phyloP scores from a whole-genome alignment of 257 asterid species.

The Cynanchum wilfordii region DNA sequence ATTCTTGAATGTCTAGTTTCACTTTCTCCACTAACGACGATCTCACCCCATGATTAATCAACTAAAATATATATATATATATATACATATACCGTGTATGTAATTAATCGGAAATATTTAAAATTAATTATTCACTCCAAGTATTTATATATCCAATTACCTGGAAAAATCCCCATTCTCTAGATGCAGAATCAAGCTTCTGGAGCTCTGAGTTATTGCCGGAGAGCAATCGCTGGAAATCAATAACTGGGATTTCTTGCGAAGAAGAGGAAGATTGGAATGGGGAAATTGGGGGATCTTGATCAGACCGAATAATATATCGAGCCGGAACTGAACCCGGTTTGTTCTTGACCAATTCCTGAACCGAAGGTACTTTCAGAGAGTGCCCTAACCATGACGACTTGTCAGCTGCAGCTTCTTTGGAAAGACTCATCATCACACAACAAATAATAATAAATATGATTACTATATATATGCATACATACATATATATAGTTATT shows the following conservation, averaged over 20 bases:
- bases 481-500: too few species aligned
- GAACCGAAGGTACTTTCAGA: constrained; percentile 49
- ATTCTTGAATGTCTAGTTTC: constrained; percentile 32
- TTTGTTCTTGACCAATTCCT: constrained; percentile 43
- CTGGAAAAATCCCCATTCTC: constrained; percentile 48
- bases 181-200: constrained; percentile 39
- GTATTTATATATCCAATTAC: too few species aligned
- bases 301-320: constrained; percentile 35
- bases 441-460: too few species aligned
- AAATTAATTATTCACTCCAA: too few species aligned
- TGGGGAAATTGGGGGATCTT: constrained; percentile 9
- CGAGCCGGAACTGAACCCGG: constrained; percentile 32
- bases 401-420: too few species aligned
- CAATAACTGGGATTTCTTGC: constrained; percentile 34
- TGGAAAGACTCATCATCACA: too few species aligned
- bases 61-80: constrained; percentile 14
- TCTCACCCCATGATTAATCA: constrained; percentile 56
- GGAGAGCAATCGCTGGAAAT: constrained; percentile 27
- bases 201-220: constrained; percentile 32
- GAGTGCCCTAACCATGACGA: constrained; percentile 28
- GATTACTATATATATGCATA: too few species aligned
- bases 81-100: too few species aligned
- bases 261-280: neutral
- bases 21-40: constrained; percentile 25
- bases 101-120: too few species aligned